Conservation (phyloP, 169 alveolate genomes). For the Perkinsus marinus region DNA sequence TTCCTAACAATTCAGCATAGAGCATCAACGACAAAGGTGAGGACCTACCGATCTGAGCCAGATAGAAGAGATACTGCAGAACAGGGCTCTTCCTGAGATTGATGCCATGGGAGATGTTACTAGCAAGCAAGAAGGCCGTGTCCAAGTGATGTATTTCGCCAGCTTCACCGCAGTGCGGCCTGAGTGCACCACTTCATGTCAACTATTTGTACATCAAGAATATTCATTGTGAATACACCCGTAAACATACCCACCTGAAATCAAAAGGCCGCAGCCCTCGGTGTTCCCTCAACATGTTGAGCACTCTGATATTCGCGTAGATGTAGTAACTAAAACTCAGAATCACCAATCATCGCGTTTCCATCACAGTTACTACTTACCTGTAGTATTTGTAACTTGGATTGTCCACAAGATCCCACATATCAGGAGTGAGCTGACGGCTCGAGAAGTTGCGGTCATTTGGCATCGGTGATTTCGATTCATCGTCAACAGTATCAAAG, state of each 20-base stretch:
- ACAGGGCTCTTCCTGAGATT: constrained; percentile 59
- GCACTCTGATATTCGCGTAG: constrained; percentile 61
- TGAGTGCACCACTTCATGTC: constrained; percentile 9
- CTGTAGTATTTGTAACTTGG: constrained; percentile 19
- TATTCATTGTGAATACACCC: not conserved
- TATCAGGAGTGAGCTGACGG: constrained; percentile 5
- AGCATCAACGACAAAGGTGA: not conserved
- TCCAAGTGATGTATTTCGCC: constrained; percentile 72
- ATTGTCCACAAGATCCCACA: constrained; percentile 19
- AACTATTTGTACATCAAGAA: too few species aligned
- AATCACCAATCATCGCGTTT: not conserved
- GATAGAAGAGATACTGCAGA: constrained; percentile 65
- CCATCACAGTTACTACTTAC: too few species aligned
- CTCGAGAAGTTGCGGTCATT: constrained; percentile 16
- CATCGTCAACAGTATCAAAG: constrained; percentile 36
- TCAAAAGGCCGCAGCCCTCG: constrained; percentile 58
- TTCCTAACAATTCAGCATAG: constrained; percentile 13
- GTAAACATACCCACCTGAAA: constrained; percentile 42
- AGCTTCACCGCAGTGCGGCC: constrained; percentile 87
- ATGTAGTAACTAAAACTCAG: constrained; percentile 52
- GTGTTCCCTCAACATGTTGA: constrained; percentile 58
- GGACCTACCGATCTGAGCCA: constrained; percentile 54
- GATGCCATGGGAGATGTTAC: constrained; percentile 76
- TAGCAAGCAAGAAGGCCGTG: constrained; percentile 62
- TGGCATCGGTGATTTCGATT: constrained; percentile 18